Percentiles rank a stretch among this genome's conserved stretches.
These are phyloP conservation scores for Colletotrichum sp. DNA, from an alignment of 2,329 filamentous ascomycete species.

Conservation along the genomic window DNA sequence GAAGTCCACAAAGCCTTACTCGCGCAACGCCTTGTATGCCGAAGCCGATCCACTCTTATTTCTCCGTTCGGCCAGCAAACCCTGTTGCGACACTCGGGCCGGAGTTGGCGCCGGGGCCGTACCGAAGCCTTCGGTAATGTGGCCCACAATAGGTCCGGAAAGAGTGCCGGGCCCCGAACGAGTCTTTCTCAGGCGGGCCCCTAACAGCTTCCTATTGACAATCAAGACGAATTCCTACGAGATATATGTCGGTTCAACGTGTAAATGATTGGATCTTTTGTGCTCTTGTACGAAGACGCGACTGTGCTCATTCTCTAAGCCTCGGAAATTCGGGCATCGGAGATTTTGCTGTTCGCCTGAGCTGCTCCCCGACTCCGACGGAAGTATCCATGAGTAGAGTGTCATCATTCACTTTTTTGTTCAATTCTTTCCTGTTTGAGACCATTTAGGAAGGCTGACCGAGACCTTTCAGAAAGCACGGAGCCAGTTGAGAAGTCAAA, in stretches of 20 bases:
- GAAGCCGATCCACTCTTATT: neutral
- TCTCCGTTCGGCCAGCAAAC: neutral
- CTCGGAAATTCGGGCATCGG: neutral
- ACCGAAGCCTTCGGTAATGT: neutral
- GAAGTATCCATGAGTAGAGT: neutral
- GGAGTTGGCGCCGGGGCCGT: neutral
- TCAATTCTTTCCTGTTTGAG: neutral
- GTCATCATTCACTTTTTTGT: neutral
- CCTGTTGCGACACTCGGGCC: neutral
- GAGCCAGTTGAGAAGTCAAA: neutral
- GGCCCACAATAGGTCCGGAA: neutral
- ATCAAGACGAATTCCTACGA: neutral
- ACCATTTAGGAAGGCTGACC: neutral
- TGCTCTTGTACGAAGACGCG: neutral
- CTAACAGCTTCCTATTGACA: neutral
- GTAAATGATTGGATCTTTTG: neutral
- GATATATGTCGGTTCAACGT: neutral
- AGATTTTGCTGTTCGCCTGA: neutral
- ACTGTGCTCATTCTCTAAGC: neutral
- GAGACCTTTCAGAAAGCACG: neutral
- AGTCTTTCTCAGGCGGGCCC: neutral
- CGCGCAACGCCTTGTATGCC: neutral
- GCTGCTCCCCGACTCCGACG: neutral
- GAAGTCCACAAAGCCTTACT: neutral
- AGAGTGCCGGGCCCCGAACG: neutral